These are phyloP conservation scores for Sambucus nigra DNA, from an alignment of 129 eudicot genomes.

Conservation along the genomic window DNA sequence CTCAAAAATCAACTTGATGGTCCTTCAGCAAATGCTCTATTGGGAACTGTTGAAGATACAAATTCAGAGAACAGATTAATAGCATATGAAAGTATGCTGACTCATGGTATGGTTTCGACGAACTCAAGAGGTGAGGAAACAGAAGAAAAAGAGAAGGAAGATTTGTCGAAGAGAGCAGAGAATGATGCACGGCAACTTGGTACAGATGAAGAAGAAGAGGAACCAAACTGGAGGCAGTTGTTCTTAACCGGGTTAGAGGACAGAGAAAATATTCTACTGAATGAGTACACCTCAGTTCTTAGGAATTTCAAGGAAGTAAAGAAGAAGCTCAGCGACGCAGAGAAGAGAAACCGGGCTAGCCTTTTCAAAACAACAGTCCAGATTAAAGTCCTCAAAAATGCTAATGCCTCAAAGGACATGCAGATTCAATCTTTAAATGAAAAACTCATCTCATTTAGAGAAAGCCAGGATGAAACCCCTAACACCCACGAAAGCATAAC, in stretches of 20 bases:
- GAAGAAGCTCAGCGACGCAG: slow-evolving; percentile 53
- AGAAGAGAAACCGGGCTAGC: slow-evolving; percentile 51
- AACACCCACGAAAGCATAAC: background rate
- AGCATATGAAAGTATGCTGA: background rate
- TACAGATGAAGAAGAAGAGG: slow-evolving; percentile 25
- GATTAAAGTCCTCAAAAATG: slow-evolving; percentile 38
- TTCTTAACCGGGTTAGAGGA: slow-evolving; percentile 48
- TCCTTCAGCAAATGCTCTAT: background rate
- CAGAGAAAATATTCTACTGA: slow-evolving; percentile 47
- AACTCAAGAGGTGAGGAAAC: background rate
- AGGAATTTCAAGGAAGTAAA: slow-evolving; percentile 49
- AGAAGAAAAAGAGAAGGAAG: background rate
- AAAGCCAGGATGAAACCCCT: slow-evolving; percentile 1
- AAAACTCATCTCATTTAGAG: slow-evolving; percentile 24
- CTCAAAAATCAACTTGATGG: too few species aligned
- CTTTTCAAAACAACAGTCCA: slow-evolving; percentile 48
- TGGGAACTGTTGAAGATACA: background rate
- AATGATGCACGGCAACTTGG: slow-evolving; percentile 4
- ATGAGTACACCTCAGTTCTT: slow-evolving; percentile 55
- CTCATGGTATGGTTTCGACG: background rate
- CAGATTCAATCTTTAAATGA: slow-evolving; percentile 38
- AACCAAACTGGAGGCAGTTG: slow-evolving; percentile 38
- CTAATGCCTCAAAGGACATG: slow-evolving; percentile 44
- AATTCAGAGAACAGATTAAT: slow-evolving; percentile 4
- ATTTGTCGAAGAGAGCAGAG: background rate